These are phyloP conservation scores for Zychaea mexicana DNA, from an alignment of 371 early-diverging fungal genomes.

Conservation along the genomic window DNA sequence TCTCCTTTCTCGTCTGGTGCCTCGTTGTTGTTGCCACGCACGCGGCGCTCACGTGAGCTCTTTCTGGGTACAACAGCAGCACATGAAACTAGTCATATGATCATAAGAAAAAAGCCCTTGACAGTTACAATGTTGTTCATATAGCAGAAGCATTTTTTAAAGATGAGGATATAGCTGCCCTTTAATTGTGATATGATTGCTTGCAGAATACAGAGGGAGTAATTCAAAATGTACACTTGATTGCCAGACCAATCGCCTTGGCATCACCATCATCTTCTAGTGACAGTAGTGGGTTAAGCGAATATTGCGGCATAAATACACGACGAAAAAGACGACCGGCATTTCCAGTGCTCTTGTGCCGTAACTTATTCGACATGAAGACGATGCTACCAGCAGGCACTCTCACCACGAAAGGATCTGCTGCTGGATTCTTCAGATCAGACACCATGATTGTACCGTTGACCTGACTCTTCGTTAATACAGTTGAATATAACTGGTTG, in stretches of 20 bases:
- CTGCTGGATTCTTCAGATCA: conserved; percentile 17
- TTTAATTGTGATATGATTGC: too few species aligned
- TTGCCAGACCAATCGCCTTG: conserved; percentile 5
- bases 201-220: too few species aligned
- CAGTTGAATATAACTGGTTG: conserved; percentile 8
- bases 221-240: conserved; percentile 5
- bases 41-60: too few species aligned
- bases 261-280: not conserved
- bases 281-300: conserved; percentile 15
- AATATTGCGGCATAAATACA: conserved; percentile 64
- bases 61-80: too few species aligned
- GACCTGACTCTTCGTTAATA: too few species aligned
- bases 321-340: conserved; percentile 35
- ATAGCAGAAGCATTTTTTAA: too few species aligned
- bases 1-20: too few species aligned
- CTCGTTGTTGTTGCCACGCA: too few species aligned
- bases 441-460: conserved; percentile 41
- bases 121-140: too few species aligned
- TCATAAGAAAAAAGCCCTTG: too few species aligned
- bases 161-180: too few species aligned
- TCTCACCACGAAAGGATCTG: not conserved
- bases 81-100: too few species aligned
- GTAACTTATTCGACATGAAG: conserved; percentile 54
- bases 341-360: conserved; percentile 60
- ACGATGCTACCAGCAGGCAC: conserved; percentile 51